A percentile compares a stretch with the other conserved stretches of the same genome.
Conservation (phyloP, 192 early-diverging fungal species). For the Jimgerdemannia flammicorona region DNA sequence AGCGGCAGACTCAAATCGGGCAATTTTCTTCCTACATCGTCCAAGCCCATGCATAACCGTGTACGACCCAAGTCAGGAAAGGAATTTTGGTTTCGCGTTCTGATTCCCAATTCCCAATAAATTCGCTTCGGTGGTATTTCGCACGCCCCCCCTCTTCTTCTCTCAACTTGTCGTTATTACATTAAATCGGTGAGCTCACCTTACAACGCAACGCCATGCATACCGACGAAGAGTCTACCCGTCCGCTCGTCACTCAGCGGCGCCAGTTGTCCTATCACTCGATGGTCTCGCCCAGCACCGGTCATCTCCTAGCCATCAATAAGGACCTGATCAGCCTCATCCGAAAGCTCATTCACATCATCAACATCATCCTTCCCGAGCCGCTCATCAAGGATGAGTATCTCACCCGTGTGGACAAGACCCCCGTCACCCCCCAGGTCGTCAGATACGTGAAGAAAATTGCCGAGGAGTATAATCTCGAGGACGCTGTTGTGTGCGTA, state of each 20-base stretch:
- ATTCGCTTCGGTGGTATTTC: neutral
- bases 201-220: neutral
- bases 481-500: constrained; percentile 26
- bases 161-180: neutral
- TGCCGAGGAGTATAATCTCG: constrained; percentile 10
- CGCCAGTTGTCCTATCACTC: neutral
- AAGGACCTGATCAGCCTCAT: constrained; percentile 8
- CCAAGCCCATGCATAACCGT: neutral
- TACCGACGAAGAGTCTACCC: neutral
- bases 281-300: neutral
- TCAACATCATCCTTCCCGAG: constrained; percentile 21
- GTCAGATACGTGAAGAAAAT: constrained; percentile 18
- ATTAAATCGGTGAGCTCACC: neutral
- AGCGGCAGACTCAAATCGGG: too few species aligned
- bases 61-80: neutral
- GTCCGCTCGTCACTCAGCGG: neutral
- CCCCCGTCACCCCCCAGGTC: constrained; percentile 25
- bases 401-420: constrained; percentile 19
- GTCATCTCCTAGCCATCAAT: neutral
- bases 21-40: neutral
- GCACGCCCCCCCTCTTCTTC: neutral
- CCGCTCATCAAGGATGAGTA: constrained; percentile 5
- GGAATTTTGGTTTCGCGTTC: neutral
- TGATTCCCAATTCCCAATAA: neutral
- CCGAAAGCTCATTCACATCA: constrained; percentile 26